Conservation (phyloP, 2,329 filamentous ascomycete species). For the Calonectria pteridis region DNA sequence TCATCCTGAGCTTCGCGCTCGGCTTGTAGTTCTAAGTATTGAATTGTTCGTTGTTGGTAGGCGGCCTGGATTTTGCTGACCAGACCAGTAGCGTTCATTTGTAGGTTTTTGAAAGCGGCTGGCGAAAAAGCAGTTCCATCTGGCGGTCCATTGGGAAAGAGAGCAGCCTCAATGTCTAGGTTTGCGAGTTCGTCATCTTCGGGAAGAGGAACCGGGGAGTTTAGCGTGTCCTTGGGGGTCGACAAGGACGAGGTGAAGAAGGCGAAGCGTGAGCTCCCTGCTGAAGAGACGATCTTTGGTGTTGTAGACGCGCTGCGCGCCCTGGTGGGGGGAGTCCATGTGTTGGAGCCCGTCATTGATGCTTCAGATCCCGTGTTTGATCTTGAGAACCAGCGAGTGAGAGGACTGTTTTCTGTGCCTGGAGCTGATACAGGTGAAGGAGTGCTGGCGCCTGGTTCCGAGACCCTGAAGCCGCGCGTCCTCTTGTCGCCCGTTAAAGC, state of each 20-base stretch:
- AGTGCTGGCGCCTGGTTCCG: conserved; percentile 5
- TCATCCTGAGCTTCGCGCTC: conserved; percentile 68
- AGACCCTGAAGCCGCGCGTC: conserved; percentile 19
- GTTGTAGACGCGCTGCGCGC: conserved; percentile 43
- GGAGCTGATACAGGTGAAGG: conserved; percentile 23
- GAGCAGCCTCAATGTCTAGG: conserved; percentile 66
- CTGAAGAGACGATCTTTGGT: conserved; percentile 49
- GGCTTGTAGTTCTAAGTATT: conserved; percentile 63
- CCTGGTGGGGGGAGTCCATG: conserved; percentile 24
- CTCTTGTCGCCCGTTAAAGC: conserved; percentile 48
- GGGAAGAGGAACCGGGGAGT: conserved; percentile 39
- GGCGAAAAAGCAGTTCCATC: conserved; percentile 68
- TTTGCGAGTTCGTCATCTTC: conserved; percentile 66
- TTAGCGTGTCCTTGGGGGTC: conserved; percentile 50
- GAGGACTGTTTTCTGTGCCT: conserved; percentile 34
- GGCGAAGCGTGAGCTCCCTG: conserved; percentile 56
- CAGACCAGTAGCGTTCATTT: conserved; percentile 67
- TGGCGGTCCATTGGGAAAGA: conserved; percentile 62
- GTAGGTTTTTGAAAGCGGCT: conserved; percentile 71
- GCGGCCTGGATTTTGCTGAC: conserved; percentile 69
- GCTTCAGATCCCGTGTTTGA: conserved; percentile 24
- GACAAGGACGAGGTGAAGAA: conserved; percentile 62
- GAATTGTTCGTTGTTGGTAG: conserved; percentile 65
- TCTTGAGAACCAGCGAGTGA: conserved; percentile 43
- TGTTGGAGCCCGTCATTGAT: conserved; percentile 27